Percentiles rank a stretch among this genome's conserved stretches.
These are phyloP conservation scores for Aspergillus versicolor DNA, from an alignment of 2,329 filamentous ascomycete species.

Conservation along the genomic window DNA sequence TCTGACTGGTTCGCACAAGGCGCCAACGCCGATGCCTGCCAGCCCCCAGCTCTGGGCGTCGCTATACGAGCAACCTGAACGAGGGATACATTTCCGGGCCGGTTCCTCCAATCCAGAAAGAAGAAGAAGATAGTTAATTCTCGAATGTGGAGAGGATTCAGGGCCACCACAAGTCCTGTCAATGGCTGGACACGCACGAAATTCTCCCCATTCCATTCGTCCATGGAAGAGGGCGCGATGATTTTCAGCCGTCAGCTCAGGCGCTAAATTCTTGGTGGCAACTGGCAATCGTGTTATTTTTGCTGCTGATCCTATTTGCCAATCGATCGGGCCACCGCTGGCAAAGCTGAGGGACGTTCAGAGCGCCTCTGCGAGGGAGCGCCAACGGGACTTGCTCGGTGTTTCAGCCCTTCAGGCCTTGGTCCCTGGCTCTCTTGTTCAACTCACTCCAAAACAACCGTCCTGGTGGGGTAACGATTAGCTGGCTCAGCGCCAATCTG, in stretches of 20 bases:
- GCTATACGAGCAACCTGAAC: neutral
- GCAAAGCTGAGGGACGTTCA: neutral
- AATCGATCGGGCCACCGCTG: neutral
- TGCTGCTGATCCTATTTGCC: constrained; percentile 4
- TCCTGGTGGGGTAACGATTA: neutral
- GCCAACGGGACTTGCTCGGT: neutral
- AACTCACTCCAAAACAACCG: constrained; percentile 2
- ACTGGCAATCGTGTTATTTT: neutral
- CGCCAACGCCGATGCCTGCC: neutral
- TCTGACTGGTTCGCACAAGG: neutral
- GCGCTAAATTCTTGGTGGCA: neutral
- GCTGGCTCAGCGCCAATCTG: neutral
- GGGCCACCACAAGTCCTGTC: neutral
- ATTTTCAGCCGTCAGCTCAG: constrained; percentile 1
- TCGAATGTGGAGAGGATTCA: neutral
- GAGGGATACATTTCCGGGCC: neutral
- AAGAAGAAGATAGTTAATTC: neutral
- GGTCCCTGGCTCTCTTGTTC: neutral
- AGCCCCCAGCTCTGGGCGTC: neutral
- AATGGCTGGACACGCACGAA: neutral
- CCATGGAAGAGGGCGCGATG: neutral
- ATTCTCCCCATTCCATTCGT: neutral
- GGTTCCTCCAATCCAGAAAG: neutral
- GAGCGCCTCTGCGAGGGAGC: constrained; percentile 1
- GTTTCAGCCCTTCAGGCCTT: constrained; percentile 2